A percentile compares a stretch with the other conserved stretches of the same genome.
These are phyloP conservation scores for Solanum rostratum DNA, from an alignment of 257 asterid species.

Conservation along the genomic window DNA sequence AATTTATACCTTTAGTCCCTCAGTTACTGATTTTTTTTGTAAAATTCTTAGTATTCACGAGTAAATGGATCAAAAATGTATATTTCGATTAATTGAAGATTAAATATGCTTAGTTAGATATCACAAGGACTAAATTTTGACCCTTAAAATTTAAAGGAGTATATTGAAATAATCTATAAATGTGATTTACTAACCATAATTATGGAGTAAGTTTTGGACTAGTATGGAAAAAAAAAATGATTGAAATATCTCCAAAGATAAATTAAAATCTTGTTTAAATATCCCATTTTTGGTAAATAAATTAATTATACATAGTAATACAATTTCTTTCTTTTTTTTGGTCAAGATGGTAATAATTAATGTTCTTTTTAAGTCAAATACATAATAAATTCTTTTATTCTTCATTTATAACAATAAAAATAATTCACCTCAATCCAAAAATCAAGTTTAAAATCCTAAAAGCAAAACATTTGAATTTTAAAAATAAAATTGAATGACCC, in stretches of 20 bases:
- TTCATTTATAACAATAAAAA: not conserved
- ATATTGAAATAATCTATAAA: not conserved
- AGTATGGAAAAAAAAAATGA: not conserved
- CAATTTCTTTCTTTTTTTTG: too few relatives aligned
- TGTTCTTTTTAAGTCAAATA: not conserved
- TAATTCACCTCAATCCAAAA: not conserved
- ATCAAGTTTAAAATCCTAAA: not conserved
- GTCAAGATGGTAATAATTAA: too few relatives aligned
- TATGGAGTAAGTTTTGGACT: not conserved
- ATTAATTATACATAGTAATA: not conserved
- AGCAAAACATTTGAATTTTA: not conserved
- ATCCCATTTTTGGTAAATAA: not conserved
- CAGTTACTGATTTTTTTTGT: not conserved
- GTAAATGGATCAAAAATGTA: not conserved
- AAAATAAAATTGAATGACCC: not conserved
- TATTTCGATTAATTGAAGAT: not conserved
- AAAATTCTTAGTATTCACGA: not conserved
- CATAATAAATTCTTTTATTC: not conserved
- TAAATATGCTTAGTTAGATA: not conserved
- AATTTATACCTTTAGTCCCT: not conserved
- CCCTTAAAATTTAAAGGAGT: not conserved
- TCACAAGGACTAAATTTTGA: not conserved
- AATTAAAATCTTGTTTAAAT: not conserved
- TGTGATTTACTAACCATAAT: not conserved
- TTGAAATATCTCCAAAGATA: not conserved